Evolutionary conservation across 495 filamentous ascomycete genomes (phyloP).

Genomic region (Opeltia flavorubescens): DNA sequence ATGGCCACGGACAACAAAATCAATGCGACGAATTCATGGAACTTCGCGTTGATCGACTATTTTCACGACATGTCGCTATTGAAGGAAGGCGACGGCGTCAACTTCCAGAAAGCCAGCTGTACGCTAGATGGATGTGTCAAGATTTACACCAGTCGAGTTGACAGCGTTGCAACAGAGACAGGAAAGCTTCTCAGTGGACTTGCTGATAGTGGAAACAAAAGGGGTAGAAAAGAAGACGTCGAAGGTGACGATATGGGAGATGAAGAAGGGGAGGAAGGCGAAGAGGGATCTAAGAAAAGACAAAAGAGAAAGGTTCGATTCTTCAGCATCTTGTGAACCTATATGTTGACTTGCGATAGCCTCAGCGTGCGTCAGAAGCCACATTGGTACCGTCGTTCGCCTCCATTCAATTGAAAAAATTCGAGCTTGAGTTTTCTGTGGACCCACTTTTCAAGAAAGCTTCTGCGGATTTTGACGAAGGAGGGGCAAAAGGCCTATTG

Average conservation of each 20-base stretch:
- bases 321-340: not conserved
- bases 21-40: slow-evolving; percentile 97
- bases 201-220: slow-evolving; percentile 77
- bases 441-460: slow-evolving; percentile 98
- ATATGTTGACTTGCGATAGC: slow-evolving; percentile 21
- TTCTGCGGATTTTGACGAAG: slow-evolving; percentile 95
- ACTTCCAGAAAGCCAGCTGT: slow-evolving; percentile 97
- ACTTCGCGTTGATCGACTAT: slow-evolving; percentile 97
- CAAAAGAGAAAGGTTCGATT: slow-evolving; percentile 51
- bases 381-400: slow-evolving; percentile 82
- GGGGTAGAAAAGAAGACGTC: slow-evolving; percentile 49
- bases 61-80: slow-evolving; percentile 98
- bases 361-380: slow-evolving; percentile 75
- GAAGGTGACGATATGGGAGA: slow-evolving; percentile 56
- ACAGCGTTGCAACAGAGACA: slow-evolving; percentile 95
- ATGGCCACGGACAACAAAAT: slow-evolving; percentile 99
- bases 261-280: slow-evolving; percentile 64
- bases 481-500: slow-evolving; percentile 87
- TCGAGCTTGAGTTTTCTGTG: slow-evolving; percentile 92
- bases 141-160: slow-evolving; percentile 96
- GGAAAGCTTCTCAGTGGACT: slow-evolving; percentile 89
- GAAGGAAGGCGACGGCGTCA: slow-evolving; percentile 91
- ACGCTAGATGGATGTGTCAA: slow-evolving; percentile 98
- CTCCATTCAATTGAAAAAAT: slow-evolving; percentile 84
- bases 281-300: slow-evolving; percentile 64